Conservation (phyloP, 352 stramenopile genomes). For the Pelagophyceae sp. region DNA sequence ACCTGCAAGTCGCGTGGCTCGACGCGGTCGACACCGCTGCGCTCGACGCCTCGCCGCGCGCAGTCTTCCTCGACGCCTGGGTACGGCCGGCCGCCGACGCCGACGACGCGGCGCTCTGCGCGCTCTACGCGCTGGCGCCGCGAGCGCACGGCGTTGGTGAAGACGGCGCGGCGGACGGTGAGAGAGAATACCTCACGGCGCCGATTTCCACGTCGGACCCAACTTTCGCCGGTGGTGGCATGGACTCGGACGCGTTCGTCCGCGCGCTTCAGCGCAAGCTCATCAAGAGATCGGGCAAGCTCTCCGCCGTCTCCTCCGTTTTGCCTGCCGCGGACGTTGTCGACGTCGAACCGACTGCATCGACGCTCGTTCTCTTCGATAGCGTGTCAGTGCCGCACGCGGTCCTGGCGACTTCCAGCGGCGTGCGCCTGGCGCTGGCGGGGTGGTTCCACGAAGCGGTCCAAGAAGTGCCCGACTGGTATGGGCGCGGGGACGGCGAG, state of each 20-base stretch:
- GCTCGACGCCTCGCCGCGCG: too few species aligned
- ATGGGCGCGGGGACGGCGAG: too few species aligned
- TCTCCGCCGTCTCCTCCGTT: neutral
- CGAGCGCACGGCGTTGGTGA: too few species aligned
- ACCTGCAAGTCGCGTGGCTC: conserved; percentile 6
- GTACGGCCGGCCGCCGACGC: too few species aligned
- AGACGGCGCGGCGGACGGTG: neutral
- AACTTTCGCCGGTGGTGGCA: neutral
- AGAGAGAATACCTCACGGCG: neutral
- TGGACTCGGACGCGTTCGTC: neutral
- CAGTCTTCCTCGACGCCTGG: neutral
- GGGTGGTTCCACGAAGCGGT: conserved; percentile 9
- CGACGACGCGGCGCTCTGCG: neutral
- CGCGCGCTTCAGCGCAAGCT: neutral
- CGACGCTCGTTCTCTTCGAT: conserved; percentile 4
- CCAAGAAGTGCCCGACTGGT: neutral
- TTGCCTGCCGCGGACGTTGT: neutral
- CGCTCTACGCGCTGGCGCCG: neutral
- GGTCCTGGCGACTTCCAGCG: neutral
- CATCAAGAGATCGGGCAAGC: too few species aligned
- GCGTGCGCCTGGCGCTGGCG: neutral
- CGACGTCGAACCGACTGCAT: neutral
- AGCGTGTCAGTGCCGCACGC: conserved; percentile 5
- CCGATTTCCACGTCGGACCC: neutral
- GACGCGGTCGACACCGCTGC: neutral